Evolutionary conservation across 495 filamentous ascomycete genomes (phyloP).

Genomic region (Aspergillus baeticus): DNA sequence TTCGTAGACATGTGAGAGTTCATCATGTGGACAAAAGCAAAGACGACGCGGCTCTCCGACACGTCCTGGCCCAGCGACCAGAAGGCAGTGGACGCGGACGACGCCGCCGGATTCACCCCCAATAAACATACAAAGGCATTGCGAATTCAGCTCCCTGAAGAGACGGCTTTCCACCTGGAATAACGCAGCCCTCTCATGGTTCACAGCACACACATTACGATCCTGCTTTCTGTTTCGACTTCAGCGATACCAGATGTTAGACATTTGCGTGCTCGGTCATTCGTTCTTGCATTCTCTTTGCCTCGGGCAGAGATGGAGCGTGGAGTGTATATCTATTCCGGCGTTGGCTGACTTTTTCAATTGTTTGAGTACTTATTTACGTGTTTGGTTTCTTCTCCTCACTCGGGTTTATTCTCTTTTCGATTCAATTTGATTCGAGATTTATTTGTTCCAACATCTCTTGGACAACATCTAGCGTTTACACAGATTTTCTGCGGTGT

Average conservation of each 20-base stretch:
- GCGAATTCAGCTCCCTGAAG: background rate
- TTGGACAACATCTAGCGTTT: background rate
- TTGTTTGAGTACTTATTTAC: background rate
- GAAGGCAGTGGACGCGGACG: slow-evolving; percentile 83
- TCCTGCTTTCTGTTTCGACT: slow-evolving; percentile 11
- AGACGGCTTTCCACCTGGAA: slow-evolving; percentile 15
- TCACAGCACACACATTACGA: slow-evolving; percentile 28
- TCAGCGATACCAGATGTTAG: slow-evolving; percentile 24
- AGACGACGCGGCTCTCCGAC: slow-evolving; percentile 75
- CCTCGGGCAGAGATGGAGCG: slow-evolving; percentile 5
- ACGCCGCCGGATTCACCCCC: slow-evolving; percentile 58
- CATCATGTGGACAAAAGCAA: slow-evolving; percentile 86
- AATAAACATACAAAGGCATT: slow-evolving; percentile 14
- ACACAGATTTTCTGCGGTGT: background rate
- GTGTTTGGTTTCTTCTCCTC: slow-evolving; percentile 5
- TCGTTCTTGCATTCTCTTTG: slow-evolving; percentile 15
- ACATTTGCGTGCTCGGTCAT: slow-evolving; percentile 10
- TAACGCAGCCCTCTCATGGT: slow-evolving; percentile 14
- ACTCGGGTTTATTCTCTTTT: background rate
- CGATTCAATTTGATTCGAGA: background rate
- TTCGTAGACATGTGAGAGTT: slow-evolving; percentile 75
- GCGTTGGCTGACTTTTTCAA: background rate
- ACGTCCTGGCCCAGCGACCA: slow-evolving; percentile 78
- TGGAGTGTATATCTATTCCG: slow-evolving; percentile 5
- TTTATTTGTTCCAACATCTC: background rate